A percentile compares a stretch with the other conserved stretches of the same genome.
Conservation (phyloP, 805 yeast genomes). For the Cyberlindnera galapagoensis region DNA sequence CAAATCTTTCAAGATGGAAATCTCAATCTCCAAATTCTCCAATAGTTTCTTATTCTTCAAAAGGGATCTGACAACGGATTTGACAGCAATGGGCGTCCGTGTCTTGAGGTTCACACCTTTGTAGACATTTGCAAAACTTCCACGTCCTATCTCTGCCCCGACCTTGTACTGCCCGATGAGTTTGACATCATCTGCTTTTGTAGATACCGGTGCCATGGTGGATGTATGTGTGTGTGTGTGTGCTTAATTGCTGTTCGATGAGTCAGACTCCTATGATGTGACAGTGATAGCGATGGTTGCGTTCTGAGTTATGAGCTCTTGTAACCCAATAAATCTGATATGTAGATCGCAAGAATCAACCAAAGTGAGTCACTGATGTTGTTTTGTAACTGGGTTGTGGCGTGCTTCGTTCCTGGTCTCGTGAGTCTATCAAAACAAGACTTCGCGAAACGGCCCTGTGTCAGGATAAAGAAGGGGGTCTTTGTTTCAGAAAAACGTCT, state of each 20-base stretch:
- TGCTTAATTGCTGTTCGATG: neutral
- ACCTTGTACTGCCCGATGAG: constrained; percentile 22
- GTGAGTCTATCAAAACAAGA: too few species aligned
- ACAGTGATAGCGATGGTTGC: too few species aligned
- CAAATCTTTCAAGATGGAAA: constrained; percentile 78
- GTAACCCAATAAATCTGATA: too few species aligned
- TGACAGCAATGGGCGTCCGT: constrained; percentile 72
- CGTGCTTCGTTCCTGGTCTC: too few species aligned
- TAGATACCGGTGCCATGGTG: constrained; percentile 6
- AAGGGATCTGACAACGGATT: constrained; percentile 77
- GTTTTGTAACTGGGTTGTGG: too few species aligned
- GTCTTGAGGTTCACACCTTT: constrained; percentile 60
- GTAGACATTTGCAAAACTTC: constrained; percentile 93
- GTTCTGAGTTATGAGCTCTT: too few species aligned
- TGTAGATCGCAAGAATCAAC: too few species aligned
- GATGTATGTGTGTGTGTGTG: constrained; percentile 2
- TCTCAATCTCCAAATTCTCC: constrained; percentile 90
- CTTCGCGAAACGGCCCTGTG: too few species aligned
- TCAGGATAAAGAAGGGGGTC: too few species aligned
- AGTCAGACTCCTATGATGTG: too few species aligned
- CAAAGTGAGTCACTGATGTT: too few species aligned
- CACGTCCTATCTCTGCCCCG: constrained; percentile 75
- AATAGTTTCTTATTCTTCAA: constrained; percentile 79
- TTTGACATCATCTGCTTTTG: constrained; percentile 8
- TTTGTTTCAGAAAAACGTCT: too few species aligned